These are phyloP conservation scores for Triticum urartu DNA, from an alignment of 176 grass and related monocot species.

Conservation along the genomic window DNA sequence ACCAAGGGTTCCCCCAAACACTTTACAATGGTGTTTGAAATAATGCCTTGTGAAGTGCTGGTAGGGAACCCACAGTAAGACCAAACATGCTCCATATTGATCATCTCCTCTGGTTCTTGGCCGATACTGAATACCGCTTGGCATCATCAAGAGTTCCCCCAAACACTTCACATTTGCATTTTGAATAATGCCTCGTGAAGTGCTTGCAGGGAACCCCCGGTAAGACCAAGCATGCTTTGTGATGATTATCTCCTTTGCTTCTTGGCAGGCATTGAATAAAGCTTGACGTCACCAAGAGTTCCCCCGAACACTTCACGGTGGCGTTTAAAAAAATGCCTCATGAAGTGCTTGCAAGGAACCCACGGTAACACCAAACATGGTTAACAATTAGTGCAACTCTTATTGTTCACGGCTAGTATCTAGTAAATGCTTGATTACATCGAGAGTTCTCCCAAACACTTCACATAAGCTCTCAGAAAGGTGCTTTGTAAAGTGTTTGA, in stretches of 20 bases:
- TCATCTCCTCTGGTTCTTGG: not conserved
- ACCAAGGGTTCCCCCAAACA: not conserved
- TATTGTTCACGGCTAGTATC: too few relatives aligned
- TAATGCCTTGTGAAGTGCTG: not conserved
- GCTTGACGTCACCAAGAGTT: too few relatives aligned
- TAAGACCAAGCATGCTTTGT: too few relatives aligned
- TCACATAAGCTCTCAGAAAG: conserved; percentile 9
- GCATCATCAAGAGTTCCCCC: not conserved
- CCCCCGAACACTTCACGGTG: not conserved
- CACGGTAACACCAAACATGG: too few relatives aligned
- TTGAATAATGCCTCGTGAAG: too few relatives aligned
- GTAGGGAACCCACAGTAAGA: too few relatives aligned
- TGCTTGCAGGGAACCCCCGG: too few relatives aligned
- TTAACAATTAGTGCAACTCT: too few relatives aligned
- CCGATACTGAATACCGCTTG: not conserved
- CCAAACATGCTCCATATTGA: not conserved
- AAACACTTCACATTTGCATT: not conserved
- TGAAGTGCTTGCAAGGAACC: too few relatives aligned
- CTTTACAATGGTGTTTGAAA: not conserved
- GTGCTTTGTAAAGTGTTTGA: conserved; percentile 25
- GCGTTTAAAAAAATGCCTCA: not conserved
- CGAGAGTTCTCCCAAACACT: conserved; percentile 76
- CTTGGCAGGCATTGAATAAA: too few relatives aligned
- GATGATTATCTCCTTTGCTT: too few relatives aligned
- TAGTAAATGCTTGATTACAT: not conserved